phyloP scores from a whole-genome alignment of 2,329 filamentous ascomycete species.

The Apiospora malaysiana region DNA sequence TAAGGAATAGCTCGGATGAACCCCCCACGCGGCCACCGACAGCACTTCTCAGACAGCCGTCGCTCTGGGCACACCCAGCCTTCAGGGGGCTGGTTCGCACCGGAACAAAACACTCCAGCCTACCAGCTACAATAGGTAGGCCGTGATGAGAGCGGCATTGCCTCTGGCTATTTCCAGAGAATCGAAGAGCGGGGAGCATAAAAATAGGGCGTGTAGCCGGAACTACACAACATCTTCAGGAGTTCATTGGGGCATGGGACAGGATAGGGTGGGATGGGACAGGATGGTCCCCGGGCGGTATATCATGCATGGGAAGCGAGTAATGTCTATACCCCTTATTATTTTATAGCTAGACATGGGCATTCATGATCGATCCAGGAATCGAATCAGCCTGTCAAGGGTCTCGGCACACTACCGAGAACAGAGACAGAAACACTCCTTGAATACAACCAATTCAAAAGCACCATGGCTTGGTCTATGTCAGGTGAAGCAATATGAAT shows the following conservation, averaged over 20 bases:
- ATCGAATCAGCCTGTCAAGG: conserved; percentile 1
- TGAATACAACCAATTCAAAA: conserved; percentile 15
- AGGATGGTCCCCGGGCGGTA: neutral
- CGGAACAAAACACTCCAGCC: neutral
- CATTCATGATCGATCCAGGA: neutral
- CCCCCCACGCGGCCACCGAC: conserved; percentile 4
- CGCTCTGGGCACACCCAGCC: conserved; percentile 15
- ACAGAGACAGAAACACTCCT: conserved; percentile 8
- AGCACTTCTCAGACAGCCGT: neutral
- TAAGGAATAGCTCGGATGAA: neutral
- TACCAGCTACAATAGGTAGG: neutral
- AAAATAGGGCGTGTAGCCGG: neutral
- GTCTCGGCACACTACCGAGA: neutral
- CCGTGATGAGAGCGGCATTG: neutral
- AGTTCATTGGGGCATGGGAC: neutral
- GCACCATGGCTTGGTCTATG: neutral
- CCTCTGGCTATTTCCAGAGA: neutral
- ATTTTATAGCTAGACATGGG: neutral
- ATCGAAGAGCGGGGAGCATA: neutral
- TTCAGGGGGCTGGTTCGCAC: conserved; percentile 11
- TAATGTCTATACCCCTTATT: conserved; percentile 14
- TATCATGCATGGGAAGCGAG: neutral
- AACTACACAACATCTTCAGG: neutral
- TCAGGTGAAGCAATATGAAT: neutral
- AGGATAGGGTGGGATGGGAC: neutral